Evolutionary conservation across 495 filamentous ascomycete genomes (phyloP).

Genomic region (Cryomyces antarcticus): DNA sequence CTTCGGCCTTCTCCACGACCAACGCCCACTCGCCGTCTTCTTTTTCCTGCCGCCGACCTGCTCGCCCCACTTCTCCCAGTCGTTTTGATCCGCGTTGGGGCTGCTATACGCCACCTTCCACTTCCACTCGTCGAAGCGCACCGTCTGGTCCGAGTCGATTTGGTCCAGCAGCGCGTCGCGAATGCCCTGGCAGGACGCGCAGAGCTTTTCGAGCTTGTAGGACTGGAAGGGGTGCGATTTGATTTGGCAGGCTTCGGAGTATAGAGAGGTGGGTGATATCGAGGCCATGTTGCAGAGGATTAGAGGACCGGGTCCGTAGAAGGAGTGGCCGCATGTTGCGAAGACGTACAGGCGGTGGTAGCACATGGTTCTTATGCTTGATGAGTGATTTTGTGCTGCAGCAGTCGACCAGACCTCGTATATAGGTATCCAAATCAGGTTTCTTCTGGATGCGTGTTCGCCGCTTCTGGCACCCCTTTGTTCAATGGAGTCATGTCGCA

Average conservation of each 20-base stretch:
- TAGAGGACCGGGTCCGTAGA: slow-evolving; percentile 4
- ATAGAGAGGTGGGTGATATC: slow-evolving; percentile 2
- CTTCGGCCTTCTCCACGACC: slow-evolving; percentile 4
- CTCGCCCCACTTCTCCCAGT: slow-evolving; percentile 7
- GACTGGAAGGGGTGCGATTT: slow-evolving; percentile 9
- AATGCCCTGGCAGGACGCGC: slow-evolving; percentile 7
- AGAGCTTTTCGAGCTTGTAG: slow-evolving; percentile 6
- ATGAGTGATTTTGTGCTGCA: neutral
- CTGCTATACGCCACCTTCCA: slow-evolving; percentile 19
- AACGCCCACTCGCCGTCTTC: slow-evolving; percentile 2
- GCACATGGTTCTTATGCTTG: slow-evolving; percentile 10
- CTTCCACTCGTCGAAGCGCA: slow-evolving; percentile 15
- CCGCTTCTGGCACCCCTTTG: no score
- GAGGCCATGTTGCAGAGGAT: slow-evolving; percentile 5
- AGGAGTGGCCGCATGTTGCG: slow-evolving; percentile 16
- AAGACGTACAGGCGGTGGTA: slow-evolving; percentile 19
- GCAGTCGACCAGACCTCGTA: neutral
- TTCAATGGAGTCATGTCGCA: no score
- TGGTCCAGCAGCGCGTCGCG: slow-evolving; percentile 5
- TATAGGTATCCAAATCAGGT: no score
- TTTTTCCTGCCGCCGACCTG: neutral
- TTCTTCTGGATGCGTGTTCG: no score
- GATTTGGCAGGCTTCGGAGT: slow-evolving; percentile 4
- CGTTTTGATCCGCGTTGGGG: slow-evolving; percentile 8
- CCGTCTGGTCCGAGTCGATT: slow-evolving; percentile 3